Base-by-base conservation (phyloP, 1,139 yeast species). In the Scheffersomyces quercinus region DNA sequence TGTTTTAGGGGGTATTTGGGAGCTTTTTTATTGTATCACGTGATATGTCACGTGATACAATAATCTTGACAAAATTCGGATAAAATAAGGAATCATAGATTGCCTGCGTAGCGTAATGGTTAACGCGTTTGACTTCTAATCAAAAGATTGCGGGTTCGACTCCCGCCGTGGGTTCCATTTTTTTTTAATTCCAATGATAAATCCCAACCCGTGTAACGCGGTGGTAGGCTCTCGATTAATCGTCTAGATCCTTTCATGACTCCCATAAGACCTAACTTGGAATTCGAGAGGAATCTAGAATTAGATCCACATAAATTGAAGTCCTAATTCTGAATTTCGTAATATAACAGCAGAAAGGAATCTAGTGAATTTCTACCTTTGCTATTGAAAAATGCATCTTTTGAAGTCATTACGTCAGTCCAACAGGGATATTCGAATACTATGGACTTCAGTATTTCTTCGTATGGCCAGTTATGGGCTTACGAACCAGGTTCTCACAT, bases 401-500 rank as follows among this genome's bases (percentile, higher is more conserved):
- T 15, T 56, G 5, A 50, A 52, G 34, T 58, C 72, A 2, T 43
- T 67, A 9, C 42, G 32, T 11, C 66, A 62, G 45, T 60, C 72
- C 6, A 56, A 70, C 11, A 39, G 51, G 4, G 96, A 90, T 60
- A 81, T 84, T 28, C 72, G 81, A 51, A 61, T 88, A 28, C 74
- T 90, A 36, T 82, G 95, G 82, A 64, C 69, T 7, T 83, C 91
- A 9, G 87, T 86, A 12, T 83, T 87, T 53, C 68, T 86, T 29
- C 73, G 97, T 20, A 76, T 88, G 79, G 68, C 83, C 46, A 85
- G 95, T 2, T 90, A 84, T 61, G 96, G 96, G 3, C 70, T 86
- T 47, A 85, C 95, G 10, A 88, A 89, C 55, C 91, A 89, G 65
- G 83, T 90, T 5, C 67, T 90, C 39, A 85, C 93, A 0, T 72